These are phyloP conservation scores for Rhizopus sp. DNA, from an alignment of 371 early-diverging fungal species.

Conservation along the genomic window DNA sequence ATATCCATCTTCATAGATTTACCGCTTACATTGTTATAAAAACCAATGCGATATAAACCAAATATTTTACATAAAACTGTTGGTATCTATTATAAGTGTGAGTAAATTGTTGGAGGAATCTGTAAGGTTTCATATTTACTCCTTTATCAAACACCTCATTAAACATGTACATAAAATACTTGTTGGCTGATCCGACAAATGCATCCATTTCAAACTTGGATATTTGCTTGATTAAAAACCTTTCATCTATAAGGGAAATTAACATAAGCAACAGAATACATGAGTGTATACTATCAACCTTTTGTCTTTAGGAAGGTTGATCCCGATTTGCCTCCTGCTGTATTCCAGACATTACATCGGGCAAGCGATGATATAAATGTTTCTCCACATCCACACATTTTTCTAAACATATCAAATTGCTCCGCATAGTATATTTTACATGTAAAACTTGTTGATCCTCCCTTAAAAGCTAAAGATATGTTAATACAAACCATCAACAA, in stretches of 20 bases:
- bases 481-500: background rate
- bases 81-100: conserved; percentile 56
- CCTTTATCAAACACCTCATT: conserved; percentile 81
- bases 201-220: conserved; percentile 87
- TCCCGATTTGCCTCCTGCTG: conserved; percentile 91
- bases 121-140: conserved; percentile 10
- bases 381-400: conserved; percentile 81
- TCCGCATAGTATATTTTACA: conserved; percentile 93
- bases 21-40: conserved; percentile 79
- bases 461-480: conserved; percentile 54
- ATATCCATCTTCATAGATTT: conserved; percentile 87
- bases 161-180: conserved; percentile 90
- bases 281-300: conserved; percentile 19
- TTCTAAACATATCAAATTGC: conserved; percentile 89
- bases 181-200: conserved; percentile 87
- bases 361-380: conserved; percentile 85
- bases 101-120: background rate
- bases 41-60: conserved; percentile 88
- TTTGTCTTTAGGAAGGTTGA: conserved; percentile 87
- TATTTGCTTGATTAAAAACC: conserved; percentile 91
- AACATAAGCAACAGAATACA: background rate
- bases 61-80: conserved; percentile 92
- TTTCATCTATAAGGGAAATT: conserved; percentile 63
- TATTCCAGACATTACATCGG: conserved; percentile 81
- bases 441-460: conserved; percentile 74